These are phyloP conservation scores for Ailanthus altissimus DNA, from an alignment of 345 rosid species.

Conservation along the genomic window DNA sequence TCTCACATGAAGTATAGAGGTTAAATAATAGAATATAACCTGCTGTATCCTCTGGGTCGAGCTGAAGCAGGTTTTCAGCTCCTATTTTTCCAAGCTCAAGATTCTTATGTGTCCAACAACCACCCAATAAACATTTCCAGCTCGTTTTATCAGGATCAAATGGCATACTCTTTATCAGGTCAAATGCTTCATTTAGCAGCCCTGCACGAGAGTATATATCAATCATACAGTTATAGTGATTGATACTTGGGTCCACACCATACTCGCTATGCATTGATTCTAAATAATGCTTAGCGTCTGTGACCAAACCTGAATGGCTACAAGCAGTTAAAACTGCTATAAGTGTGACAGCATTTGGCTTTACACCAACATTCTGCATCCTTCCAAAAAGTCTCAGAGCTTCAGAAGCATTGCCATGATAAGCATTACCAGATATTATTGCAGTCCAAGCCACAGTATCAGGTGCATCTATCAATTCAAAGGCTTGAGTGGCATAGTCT, in stretches of 20 bases:
- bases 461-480: slow-evolving; percentile 53
- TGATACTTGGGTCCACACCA: slow-evolving; percentile 57
- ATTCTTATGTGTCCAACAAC: slow-evolving; percentile 71
- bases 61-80: slow-evolving; percentile 53
- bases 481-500: slow-evolving; percentile 55
- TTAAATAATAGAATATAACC: slow-evolving; percentile 69
- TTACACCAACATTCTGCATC: slow-evolving; percentile 48
- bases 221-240: slow-evolving; percentile 70
- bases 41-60: slow-evolving; percentile 65
- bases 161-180: slow-evolving; percentile 55
- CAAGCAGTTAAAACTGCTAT: slow-evolving; percentile 71
- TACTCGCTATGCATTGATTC: slow-evolving; percentile 49
- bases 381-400: slow-evolving; percentile 57
- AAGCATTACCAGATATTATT: slow-evolving; percentile 64
- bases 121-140: slow-evolving; percentile 75
- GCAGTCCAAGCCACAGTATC: slow-evolving; percentile 85
- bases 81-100: slow-evolving; percentile 65
- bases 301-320: slow-evolving; percentile 68
- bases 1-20: slow-evolving; percentile 50
- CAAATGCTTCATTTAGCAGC: slow-evolving; percentile 51
- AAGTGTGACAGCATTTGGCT: slow-evolving; percentile 71
- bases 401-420: slow-evolving; percentile 65
- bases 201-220: slow-evolving; percentile 72
- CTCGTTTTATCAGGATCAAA: slow-evolving; percentile 65
- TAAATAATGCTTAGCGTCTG: slow-evolving; percentile 49